Conservation (phyloP, 2,329 filamentous ascomycete genomes). For the Sordariomycetes sp. region DNA sequence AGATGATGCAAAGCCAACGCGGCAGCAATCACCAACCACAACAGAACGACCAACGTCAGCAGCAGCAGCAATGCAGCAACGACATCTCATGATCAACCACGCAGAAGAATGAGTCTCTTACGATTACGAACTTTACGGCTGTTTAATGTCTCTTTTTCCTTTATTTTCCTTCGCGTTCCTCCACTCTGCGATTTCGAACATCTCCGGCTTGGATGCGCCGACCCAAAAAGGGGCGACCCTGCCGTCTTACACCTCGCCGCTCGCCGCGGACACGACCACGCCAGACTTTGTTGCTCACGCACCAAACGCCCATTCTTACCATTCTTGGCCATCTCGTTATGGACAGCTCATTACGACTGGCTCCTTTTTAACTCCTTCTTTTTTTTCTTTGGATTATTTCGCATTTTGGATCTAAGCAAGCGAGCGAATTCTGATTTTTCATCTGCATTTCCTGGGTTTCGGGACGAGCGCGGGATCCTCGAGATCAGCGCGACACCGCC, state of each 20-base stretch:
- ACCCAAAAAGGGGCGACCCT: too few relatives aligned
- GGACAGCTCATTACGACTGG: too few relatives aligned
- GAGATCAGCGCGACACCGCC: not conserved
- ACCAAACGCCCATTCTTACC: too few relatives aligned
- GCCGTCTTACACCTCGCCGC: not conserved
- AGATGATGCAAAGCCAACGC: conserved; percentile 69
- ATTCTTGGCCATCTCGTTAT: too few relatives aligned
- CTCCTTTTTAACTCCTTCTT: too few relatives aligned
- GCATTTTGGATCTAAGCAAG: conserved; percentile 8
- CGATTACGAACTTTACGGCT: conserved; percentile 20
- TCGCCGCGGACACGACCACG: not conserved
- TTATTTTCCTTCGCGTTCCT: not conserved
- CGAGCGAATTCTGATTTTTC: conserved; percentile 9
- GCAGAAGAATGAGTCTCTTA: conserved; percentile 23
- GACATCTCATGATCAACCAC: conserved; percentile 25
- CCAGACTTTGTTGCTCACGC: conserved; percentile 1
- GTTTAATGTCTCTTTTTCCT: conserved; percentile 10
- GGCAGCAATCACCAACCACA: not conserved
- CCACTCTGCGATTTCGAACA: not conserved
- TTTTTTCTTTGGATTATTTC: not conserved
- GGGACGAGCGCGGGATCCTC: not conserved
- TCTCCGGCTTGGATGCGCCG: too few relatives aligned
- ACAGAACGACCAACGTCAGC: conserved; percentile 17
- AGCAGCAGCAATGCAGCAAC: conserved; percentile 32
- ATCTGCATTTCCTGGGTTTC: conserved; percentile 3